Percentiles rank a stretch among this genome's conserved stretches.
Evolutionary conservation across 805 yeast species (phyloP).

Genomic region (Teunomyces stri): DNA sequence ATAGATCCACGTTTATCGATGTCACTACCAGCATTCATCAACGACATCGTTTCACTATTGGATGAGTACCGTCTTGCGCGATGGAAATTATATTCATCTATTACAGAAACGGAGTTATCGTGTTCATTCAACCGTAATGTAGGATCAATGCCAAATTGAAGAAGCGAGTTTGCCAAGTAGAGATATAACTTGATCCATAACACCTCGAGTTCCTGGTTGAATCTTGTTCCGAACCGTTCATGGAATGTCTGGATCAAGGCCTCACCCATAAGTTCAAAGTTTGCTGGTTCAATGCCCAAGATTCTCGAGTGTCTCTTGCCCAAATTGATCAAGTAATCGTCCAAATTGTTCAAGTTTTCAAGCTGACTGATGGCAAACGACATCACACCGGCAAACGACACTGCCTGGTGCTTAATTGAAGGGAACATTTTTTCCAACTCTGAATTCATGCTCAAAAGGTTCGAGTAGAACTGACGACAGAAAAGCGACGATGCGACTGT

Average conservation of each 20-base stretch:
- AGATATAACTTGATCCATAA: conserved; percentile 71
- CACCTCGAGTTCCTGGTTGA: conserved; percentile 60
- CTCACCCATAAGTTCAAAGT: conserved; percentile 70
- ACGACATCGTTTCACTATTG: not conserved
- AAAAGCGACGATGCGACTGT: conserved; percentile 51
- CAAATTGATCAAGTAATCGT: conserved; percentile 57
- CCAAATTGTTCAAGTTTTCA: conserved; percentile 55
- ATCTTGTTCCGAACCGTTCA: conserved; percentile 55
- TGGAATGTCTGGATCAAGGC: conserved; percentile 67
- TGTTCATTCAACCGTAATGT: conserved; percentile 17
- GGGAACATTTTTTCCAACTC: conserved; percentile 66
- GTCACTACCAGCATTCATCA: not conserved
- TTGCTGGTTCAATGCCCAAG: conserved; percentile 66
- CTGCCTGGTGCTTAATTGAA: conserved; percentile 73
- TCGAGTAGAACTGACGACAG: conserved; percentile 74
- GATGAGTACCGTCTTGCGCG: conserved; percentile 3
- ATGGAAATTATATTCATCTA: conserved; percentile 5
- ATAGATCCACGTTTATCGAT: not conserved
- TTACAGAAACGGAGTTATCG: not conserved
- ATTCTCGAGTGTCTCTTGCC: conserved; percentile 78
- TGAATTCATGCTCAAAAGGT: conserved; percentile 60
- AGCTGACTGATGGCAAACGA: conserved; percentile 64
- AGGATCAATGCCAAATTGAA: conserved; percentile 61
- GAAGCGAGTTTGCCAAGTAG: conserved; percentile 63
- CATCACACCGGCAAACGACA: conserved; percentile 75